Evolutionary conservation across 192 early-diverging fungal genomes (phyloP).

Genomic region (Spizellomyces sp.): DNA sequence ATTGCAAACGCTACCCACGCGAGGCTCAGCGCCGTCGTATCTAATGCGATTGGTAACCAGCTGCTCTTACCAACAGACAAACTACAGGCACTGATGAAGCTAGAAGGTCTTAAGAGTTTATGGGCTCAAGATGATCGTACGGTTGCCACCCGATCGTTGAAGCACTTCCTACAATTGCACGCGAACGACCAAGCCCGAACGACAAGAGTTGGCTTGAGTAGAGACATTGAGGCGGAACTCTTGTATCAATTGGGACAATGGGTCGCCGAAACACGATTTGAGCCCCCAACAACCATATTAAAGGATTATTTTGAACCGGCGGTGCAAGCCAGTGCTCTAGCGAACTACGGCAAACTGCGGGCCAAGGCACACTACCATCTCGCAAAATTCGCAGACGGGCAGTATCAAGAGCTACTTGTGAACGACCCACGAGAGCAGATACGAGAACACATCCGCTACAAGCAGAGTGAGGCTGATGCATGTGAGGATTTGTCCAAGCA

Average conservation of each 20-base stretch:
- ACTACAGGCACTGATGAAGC: not conserved
- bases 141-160: slow-evolving; percentile 36
- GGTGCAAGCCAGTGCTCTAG: slow-evolving; percentile 8
- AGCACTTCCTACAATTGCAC: slow-evolving; percentile 4
- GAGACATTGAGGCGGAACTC: slow-evolving; percentile 18
- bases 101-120: slow-evolving; percentile 35
- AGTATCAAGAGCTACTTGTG: slow-evolving; percentile 33
- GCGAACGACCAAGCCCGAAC: not conserved
- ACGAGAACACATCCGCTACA: slow-evolving; percentile 34
- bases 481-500: slow-evolving; percentile 29
- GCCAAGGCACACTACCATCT: slow-evolving; percentile 38
- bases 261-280: slow-evolving; percentile 36
- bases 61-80: not conserved
- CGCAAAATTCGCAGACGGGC: slow-evolving; percentile 48
- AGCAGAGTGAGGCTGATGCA: slow-evolving; percentile 33
- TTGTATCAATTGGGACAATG: slow-evolving; percentile 40
- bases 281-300: slow-evolving; percentile 33
- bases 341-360: not conserved
- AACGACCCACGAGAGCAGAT: slow-evolving; percentile 40
- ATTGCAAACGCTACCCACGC: slow-evolving; percentile 30
- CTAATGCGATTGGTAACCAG: not conserved
- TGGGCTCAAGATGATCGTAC: slow-evolving; percentile 40
- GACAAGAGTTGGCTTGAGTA: not conserved
- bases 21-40: not conserved
- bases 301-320: slow-evolving; percentile 35